phyloP scores from a whole-genome alignment of 192 early-diverging fungal genomes.

The Coemansia sp. region DNA sequence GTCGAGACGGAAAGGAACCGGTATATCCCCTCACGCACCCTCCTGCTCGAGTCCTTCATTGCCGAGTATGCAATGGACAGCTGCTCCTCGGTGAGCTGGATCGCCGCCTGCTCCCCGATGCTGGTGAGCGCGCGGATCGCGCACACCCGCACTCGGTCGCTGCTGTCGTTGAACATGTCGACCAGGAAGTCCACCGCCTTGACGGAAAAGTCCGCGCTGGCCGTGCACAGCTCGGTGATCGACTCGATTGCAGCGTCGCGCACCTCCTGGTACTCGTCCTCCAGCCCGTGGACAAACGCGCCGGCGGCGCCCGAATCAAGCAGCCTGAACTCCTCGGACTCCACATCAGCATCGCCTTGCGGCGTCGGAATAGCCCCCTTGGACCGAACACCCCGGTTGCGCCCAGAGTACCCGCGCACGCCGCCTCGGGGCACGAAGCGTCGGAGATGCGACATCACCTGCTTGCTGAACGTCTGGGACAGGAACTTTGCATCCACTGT shows the following conservation, averaged over 20 bases:
- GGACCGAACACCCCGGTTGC: slow-evolving; percentile 13
- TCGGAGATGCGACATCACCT: slow-evolving; percentile 70
- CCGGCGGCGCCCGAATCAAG: slow-evolving; percentile 85
- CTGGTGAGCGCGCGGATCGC: slow-evolving; percentile 73
- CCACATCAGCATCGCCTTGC: slow-evolving; percentile 64
- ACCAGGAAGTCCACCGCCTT: slow-evolving; percentile 81
- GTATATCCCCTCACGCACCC: slow-evolving; percentile 72
- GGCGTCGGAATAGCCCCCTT: slow-evolving; percentile 59
- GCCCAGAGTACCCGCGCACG: slow-evolving; percentile 20
- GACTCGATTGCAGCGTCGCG: slow-evolving; percentile 85
- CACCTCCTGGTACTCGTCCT: slow-evolving; percentile 92
- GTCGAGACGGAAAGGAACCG: slow-evolving; percentile 65
- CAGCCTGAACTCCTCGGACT: slow-evolving; percentile 65
- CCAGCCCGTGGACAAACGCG: slow-evolving; percentile 93
- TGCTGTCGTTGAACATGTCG: slow-evolving; percentile 98
- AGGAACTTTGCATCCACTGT: slow-evolving; percentile 62
- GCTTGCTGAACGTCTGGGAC: slow-evolving; percentile 75
- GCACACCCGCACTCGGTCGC: slow-evolving; percentile 78
- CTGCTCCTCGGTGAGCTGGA: slow-evolving; percentile 72
- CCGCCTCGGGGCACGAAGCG: slow-evolving; percentile 26
- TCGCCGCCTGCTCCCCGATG: slow-evolving; percentile 60
- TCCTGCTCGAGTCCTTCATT: slow-evolving; percentile 71
- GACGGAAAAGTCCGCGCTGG: slow-evolving; percentile 67
- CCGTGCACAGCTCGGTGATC: slow-evolving; percentile 72
- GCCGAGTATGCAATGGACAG: slow-evolving; percentile 69